phyloP scores from a whole-genome alignment of 345 rosid species.

The Kernera saxatilis region DNA sequence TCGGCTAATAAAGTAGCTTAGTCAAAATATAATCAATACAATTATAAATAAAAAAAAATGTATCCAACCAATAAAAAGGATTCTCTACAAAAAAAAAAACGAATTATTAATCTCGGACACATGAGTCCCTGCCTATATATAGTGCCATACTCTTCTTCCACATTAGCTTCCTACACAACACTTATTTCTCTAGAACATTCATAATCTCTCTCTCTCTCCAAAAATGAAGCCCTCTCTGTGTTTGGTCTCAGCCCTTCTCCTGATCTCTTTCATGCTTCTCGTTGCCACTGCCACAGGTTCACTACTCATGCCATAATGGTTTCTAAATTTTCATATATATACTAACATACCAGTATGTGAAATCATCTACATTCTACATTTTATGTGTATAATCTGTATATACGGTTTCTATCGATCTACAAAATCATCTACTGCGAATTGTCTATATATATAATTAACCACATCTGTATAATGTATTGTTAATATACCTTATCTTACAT shows the following conservation, averaged over 20 bases:
- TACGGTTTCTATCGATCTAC: too few species aligned
- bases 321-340: not conserved
- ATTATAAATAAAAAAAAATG: not conserved
- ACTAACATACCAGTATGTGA: too few species aligned
- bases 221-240: not conserved
- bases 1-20: not conserved
- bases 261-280: not conserved
- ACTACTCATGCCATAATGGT: not conserved
- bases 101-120: too few species aligned
- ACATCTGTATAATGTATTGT: too few species aligned
- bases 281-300: slow-evolving; percentile 1
- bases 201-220: not conserved
- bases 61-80: not conserved
- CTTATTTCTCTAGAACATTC: not conserved
- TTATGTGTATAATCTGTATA: too few species aligned
- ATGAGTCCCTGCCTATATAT: not conserved
- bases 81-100: too few species aligned
- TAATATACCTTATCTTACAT: too few species aligned
- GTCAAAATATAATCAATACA: not conserved
- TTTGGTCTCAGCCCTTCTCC: not conserved
- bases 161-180: not conserved
- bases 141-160: not conserved
- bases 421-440: too few species aligned
- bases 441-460: too few species aligned
- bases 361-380: too few species aligned